Base-by-base conservation (phyloP, 805 yeast genomes). In the Candida sanyiensis region DNA sequence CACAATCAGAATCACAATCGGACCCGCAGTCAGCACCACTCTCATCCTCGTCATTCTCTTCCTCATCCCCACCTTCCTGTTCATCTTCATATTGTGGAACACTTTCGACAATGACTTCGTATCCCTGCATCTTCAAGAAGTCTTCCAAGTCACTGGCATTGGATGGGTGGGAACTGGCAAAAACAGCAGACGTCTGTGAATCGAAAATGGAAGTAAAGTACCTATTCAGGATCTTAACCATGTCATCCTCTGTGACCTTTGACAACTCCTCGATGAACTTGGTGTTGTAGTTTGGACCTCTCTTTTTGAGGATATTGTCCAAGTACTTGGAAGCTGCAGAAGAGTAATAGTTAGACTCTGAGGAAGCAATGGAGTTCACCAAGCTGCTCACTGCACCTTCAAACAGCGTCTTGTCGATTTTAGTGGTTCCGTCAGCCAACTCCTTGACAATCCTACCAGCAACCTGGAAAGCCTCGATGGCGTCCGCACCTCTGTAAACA, bases 401-500 rank as follows among this genome's bases (percentile, higher is more conserved):
- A 19, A 88, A 63, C 46, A 74, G 66, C 33, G 73, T 66, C 8
- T 63, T 61, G 38, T 85, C 93, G 50, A 90, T 70, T 21, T 61
- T 55, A 2, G 59, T 48, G 4, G 49, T 58, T 2, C 88, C 95
- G 34, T 55, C 49, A 1, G 80, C 81, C 50, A 70, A 75, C 27
- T 73, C 80, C 2, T 65, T 62, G 7, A 88, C 81, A 37, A 87
- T 80, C 26, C 72, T 62, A 46, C 75, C 75, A 4, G 86, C 88
- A 19, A 75, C 81, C 20, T 62, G 58, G 62, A 73, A 74, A 15
- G 77, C 70, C 45, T 77, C 75, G 38, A 74, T 67, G 2, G 84
- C 77, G 58, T 93, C 97, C 1, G 95, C 75, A 11, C 94, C 96
- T 45, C 96, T 73, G 52, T 85, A 84, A 15, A 90, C 71, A 33